Percentiles rank a stretch among this genome's conserved stretches.
phyloP scores from a whole-genome alignment of 805 yeast species.

The Candida sonorensis region DNA sequence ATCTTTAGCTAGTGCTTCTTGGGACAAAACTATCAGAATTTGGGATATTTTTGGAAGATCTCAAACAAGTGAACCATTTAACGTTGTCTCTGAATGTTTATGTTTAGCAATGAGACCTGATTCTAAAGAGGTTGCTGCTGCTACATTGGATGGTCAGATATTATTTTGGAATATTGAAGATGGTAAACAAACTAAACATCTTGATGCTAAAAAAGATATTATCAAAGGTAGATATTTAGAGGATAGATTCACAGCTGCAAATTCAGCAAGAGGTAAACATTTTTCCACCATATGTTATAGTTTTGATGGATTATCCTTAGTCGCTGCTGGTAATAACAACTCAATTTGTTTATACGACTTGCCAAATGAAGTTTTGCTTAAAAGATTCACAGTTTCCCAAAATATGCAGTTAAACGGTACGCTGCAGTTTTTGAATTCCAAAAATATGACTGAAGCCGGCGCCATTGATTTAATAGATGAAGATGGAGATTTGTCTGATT shows the following conservation, averaged over 20 bases:
- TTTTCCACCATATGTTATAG: conserved; percentile 79
- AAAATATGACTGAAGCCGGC: conserved; percentile 83
- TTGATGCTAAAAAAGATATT: conserved; percentile 86
- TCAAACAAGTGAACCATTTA: conserved; percentile 86
- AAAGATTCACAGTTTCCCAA: conserved; percentile 74
- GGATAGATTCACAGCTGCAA: conserved; percentile 76
- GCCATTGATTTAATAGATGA: conserved; percentile 74
- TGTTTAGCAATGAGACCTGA: conserved; percentile 85
- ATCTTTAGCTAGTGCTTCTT: conserved; percentile 81
- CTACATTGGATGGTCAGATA: conserved; percentile 84
- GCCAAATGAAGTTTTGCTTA: conserved; percentile 77
- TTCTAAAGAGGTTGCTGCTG: conserved; percentile 82
- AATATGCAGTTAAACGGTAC: conserved; percentile 94
- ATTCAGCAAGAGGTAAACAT: conserved; percentile 76
- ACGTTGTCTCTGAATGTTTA: conserved; percentile 76
- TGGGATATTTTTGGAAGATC: conserved; percentile 91
- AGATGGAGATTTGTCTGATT: conserved; percentile 79
- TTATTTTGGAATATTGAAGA: conserved; percentile 76
- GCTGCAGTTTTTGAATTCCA: conserved; percentile 66
- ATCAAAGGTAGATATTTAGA: conserved; percentile 74
- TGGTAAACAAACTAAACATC: conserved; percentile 72
- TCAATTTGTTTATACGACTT: conserved; percentile 89
- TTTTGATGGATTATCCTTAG: conserved; percentile 79
- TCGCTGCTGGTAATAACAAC: conserved; percentile 92
- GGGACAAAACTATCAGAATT: conserved; percentile 92